Evolutionary conservation across 2,329 filamentous ascomycete species (phyloP), one percentile per base, ranked within the genome.

Genomic region (Aureobasidium lini): DNA sequence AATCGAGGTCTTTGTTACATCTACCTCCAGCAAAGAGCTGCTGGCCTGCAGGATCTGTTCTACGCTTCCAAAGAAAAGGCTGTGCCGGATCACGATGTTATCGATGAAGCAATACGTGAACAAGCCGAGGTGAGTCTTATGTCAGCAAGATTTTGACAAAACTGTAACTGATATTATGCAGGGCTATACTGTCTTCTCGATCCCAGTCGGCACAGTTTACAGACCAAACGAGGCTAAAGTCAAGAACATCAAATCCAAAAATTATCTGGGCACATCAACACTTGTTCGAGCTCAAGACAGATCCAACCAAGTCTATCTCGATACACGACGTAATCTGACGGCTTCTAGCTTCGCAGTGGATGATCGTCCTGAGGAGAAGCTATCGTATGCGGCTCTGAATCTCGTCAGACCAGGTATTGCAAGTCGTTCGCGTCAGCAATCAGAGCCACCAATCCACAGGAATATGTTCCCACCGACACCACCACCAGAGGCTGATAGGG

Each of bases 171-270:
- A 76, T 64, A n/a, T n/a, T 13, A 18, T 59, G 42, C 62, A 95
- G 89, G 94, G 93, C 48, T 99, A 99, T 71, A 97, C 94, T 0
- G 94, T 99, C 43, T 99, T 99, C 76, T 97, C 92, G 0, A 97
- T 97, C 57, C 94, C 94, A 0, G 92, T 97, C 11, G 94, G 94
- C 28, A 89, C 96, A 34, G 84, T 99, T 15, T 99, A 97, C 75
- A 82, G 94, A 61, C 94, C 94, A 23, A 97, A 96, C 71, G 92
- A 95, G 69, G 92, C 94, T 64, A 99, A 99, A 75, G 94, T 99
- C 65, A 95, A 95, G 75, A 99, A 99, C 69, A 79, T 99, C 68
- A 96, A 96, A 79, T 90, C 91, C 23, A 97, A 97, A 72, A 92
- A 99, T 71, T 99, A 99, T 68, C 84, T 99, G 3, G 94, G 94